Conservation (phyloP, 2,329 filamentous ascomycete genomes). For the Podosphaera xanthii region DNA sequence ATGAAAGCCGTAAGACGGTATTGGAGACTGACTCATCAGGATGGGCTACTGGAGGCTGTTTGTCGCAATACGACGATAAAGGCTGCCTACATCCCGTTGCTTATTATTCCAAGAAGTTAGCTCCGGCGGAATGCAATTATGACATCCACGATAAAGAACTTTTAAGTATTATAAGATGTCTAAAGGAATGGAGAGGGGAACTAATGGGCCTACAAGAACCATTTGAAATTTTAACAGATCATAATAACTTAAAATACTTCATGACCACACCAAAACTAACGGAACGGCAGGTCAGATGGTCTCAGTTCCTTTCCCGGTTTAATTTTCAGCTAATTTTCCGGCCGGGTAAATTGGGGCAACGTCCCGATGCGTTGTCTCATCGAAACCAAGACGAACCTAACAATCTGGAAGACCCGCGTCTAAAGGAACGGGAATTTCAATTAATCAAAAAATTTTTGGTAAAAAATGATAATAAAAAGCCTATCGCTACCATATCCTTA, state of each 20-base stretch:
- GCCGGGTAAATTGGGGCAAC: neutral
- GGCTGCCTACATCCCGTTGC: too few species aligned
- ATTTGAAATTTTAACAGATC: neutral
- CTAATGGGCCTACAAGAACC: neutral
- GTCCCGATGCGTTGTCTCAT: neutral
- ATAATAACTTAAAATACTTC: neutral
- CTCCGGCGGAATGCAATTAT: too few species aligned
- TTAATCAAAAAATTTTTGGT: neutral
- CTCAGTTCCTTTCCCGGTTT: neutral
- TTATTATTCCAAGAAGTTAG: too few species aligned
- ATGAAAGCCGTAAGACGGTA: too few species aligned
- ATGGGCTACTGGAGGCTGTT: too few species aligned
- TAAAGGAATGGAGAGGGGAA: too few species aligned
- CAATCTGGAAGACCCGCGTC: neutral
- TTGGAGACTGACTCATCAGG: too few species aligned
- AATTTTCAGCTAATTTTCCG: neutral
- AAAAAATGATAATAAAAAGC: neutral
- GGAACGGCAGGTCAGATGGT: neutral
- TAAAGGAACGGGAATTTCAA: neutral
- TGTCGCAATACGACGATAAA: too few species aligned
- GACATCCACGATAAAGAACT: too few species aligned
- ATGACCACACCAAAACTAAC: neutral
- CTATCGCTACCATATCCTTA: neutral
- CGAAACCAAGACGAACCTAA: neutral
- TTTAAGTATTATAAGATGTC: too few species aligned